Percentiles rank a stretch among this genome's conserved stretches.
phyloP scores from a whole-genome alignment of 192 early-diverging fungal species.

The Physocladia obscura region DNA sequence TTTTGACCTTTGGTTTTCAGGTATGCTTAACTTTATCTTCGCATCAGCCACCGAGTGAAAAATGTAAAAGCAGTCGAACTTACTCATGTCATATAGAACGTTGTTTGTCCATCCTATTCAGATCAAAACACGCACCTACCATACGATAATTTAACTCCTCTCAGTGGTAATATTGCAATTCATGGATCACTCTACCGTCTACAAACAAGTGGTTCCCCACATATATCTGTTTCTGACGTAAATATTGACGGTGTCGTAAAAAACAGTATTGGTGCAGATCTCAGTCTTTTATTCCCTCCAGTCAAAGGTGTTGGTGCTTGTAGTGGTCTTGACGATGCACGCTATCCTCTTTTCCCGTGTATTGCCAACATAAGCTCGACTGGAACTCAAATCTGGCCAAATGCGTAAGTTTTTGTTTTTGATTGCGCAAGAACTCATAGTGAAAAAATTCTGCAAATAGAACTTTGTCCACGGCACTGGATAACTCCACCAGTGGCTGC shows the following conservation, averaged over 20 bases:
- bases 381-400: neutral
- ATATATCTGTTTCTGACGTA: neutral
- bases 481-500: neutral
- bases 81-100: slow-evolving; percentile 2
- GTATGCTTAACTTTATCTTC: neutral
- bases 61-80: neutral
- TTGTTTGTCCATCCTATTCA: neutral
- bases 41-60: neutral
- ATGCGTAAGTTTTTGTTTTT: slow-evolving; percentile 4
- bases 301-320: neutral
- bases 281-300: slow-evolving; percentile 5
- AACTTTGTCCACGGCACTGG: neutral
- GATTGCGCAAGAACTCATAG: no score
- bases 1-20: slow-evolving; percentile 48
- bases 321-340: neutral
- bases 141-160: neutral
- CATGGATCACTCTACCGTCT: neutral
- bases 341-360: slow-evolving; percentile 24
- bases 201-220: neutral
- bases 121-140: neutral
- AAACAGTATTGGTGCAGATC: neutral
- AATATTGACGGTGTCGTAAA: neutral
- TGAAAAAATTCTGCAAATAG: no score
- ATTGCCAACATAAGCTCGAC: neutral
- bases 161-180: neutral